Evolutionary conservation across 2,329 filamentous ascomycete genomes (phyloP), one percentile per base, ranked within the genome.

Genomic region (Sporothrix brasiliensis): DNA sequence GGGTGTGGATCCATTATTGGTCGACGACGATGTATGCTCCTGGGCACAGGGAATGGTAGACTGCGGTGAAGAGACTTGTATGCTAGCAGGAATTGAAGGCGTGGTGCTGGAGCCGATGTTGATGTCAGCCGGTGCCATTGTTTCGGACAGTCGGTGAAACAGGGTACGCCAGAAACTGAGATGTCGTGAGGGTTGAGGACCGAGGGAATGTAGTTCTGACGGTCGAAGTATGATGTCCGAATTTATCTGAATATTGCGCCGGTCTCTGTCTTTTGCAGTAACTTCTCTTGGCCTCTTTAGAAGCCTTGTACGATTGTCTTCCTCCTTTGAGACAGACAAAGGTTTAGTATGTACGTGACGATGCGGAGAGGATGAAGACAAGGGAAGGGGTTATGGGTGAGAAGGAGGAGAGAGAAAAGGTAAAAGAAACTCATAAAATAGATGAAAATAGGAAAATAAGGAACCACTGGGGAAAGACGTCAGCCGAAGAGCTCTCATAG

Each of bases 301-400:
- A n/a, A 63, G 39, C 58, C 58, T 10, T 9, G 61, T 63, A 7
- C 39, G 13, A 34, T 27, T 65, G 27, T 50, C 27, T 44, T n/a
- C 14, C 61, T 21, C 44, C 16, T 9, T 50, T 13, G 3, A 50
- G 16, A 65, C 47, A 41, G 63, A 66, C 63, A 66, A 66, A 66
- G 63, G 47, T 30, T 66, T 66, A 24, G 24, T 24, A 66, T 66
- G 47, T 66, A 66, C 53, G 47, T 50, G 27, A 21, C 14, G 44
- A 10, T 39, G 27, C 3, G 47, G 27, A 7, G 47, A 66, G 39
- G 63, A 66, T 10, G 27, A 52, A 39, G 24, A 50, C 19, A 27
- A 52, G 16, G 14, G 16, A 50, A 53, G 14, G 11, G 7, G 27
- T 13, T 52, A 47, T 27, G 52, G 39, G 14, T 50, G 19, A 9